Conservation (phyloP, 2,329 filamentous ascomycete species). For the Mariannaea sp. region DNA sequence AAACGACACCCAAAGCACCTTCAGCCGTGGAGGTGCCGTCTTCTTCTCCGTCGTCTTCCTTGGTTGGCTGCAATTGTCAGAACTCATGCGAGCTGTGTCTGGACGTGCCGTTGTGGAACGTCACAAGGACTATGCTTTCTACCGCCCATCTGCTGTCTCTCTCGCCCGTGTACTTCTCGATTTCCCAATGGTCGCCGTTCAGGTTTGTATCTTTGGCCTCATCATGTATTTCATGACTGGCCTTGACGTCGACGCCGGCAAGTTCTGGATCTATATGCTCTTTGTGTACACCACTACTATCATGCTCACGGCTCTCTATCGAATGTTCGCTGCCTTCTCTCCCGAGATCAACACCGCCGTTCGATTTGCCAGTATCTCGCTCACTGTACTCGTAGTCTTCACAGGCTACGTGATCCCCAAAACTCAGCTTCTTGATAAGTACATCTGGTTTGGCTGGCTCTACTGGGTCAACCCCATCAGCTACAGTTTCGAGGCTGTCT, state of each 20-base stretch:
- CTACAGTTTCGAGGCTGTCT: conserved; percentile 66
- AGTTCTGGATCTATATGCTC: conserved; percentile 18
- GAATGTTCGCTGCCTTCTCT: conserved; percentile 61
- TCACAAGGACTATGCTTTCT: conserved; percentile 49
- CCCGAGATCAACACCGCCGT: conserved; percentile 66
- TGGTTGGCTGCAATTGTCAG: conserved; percentile 72
- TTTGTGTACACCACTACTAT: conserved; percentile 15
- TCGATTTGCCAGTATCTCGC: conserved; percentile 56
- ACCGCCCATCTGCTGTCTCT: conserved; percentile 15
- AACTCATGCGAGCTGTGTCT: conserved; percentile 76
- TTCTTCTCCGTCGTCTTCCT: conserved; percentile 59
- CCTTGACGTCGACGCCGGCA: conserved; percentile 13
- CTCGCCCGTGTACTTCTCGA: conserved; percentile 14
- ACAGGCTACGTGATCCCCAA: conserved; percentile 66
- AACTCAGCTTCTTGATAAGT: conserved; percentile 53
- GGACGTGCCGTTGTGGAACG: conserved; percentile 64
- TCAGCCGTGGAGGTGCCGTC: conserved; percentile 52
- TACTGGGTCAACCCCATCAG: conserved; percentile 65
- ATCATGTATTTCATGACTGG: conserved; percentile 19
- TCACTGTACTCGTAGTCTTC: conserved; percentile 67
- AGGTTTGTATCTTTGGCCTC: conserved; percentile 8
- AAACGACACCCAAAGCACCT: conserved; percentile 65
- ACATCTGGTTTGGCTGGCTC: conserved; percentile 75
- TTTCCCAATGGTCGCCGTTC: conserved; percentile 4
- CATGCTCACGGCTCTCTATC: conserved; percentile 27